A percentile compares a stretch with the other conserved stretches of the same genome.
Conservation (phyloP, 2,329 filamentous ascomycete species). For the Verticillium albo-atrum region DNA sequence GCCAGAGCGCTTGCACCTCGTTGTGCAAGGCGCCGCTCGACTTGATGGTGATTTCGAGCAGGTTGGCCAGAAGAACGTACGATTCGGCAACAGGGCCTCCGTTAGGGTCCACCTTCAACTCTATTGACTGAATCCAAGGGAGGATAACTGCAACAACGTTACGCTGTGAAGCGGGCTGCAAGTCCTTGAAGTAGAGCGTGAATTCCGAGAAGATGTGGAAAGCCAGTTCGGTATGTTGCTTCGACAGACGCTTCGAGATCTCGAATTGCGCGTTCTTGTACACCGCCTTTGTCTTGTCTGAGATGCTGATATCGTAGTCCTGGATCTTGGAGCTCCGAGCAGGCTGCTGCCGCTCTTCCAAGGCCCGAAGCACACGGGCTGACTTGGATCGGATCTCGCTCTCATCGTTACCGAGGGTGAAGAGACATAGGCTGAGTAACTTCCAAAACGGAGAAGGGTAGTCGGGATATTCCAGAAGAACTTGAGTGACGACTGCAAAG, state of each 20-base stretch:
- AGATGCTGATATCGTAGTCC: constrained; percentile 97
- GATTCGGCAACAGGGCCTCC: constrained; percentile 87
- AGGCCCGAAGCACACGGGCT: constrained; percentile 69
- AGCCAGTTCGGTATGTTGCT: constrained; percentile 82
- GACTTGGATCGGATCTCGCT: constrained; percentile 87
- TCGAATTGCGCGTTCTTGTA: constrained; percentile 98
- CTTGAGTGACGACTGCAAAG: constrained; percentile 85
- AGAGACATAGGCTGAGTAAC: constrained; percentile 80
- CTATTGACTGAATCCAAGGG: constrained; percentile 93
- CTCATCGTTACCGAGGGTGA: constrained; percentile 88
- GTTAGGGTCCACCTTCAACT: constrained; percentile 86
- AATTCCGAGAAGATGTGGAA: constrained; percentile 97
- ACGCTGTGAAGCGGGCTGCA: constrained; percentile 76
- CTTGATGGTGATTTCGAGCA: constrained; percentile 94
- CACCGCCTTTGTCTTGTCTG: constrained; percentile 95
- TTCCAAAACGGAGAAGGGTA: constrained; percentile 89
- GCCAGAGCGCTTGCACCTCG: constrained; percentile 96
- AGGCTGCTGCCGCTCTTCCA: constrained; percentile 76
- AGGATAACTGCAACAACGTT: constrained; percentile 93
- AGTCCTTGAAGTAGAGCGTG: constrained; percentile 84
- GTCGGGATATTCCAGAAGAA: constrained; percentile 77
- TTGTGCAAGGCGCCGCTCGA: constrained; percentile 86
- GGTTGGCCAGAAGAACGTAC: constrained; percentile 90
- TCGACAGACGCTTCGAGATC: constrained; percentile 84
- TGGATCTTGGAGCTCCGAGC: constrained; percentile 80